A percentile compares a stretch with the other conserved stretches of the same genome.
These are phyloP conservation scores for Nakazawaea wickerhamii DNA, from an alignment of 805 yeast species.

Conservation along the genomic window DNA sequence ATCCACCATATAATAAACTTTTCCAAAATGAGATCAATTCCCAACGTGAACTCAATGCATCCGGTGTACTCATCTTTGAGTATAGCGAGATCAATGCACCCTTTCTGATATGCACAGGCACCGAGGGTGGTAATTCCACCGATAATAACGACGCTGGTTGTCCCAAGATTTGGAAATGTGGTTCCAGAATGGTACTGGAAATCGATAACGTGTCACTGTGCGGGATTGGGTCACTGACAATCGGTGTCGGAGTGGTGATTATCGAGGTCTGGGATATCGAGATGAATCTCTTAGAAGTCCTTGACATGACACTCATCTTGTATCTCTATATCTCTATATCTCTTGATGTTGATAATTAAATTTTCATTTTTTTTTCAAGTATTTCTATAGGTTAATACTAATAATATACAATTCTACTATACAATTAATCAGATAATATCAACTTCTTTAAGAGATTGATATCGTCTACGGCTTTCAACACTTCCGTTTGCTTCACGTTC, in stretches of 20 bases:
- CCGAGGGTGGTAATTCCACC: slow-evolving; percentile 52
- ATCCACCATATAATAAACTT: slow-evolving; percentile 39
- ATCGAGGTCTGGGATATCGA: slow-evolving; percentile 5
- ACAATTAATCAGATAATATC: too few species aligned
- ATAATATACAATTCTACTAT: too few species aligned
- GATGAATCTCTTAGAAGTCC: not conserved
- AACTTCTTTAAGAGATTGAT: slow-evolving; percentile 4
- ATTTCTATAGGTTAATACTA: too few species aligned
- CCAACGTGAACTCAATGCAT: slow-evolving; percentile 23
- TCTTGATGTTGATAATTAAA: too few species aligned
- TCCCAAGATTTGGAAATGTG: slow-evolving; percentile 40
- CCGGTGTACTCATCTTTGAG: slow-evolving; percentile 23
- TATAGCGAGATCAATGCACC: slow-evolving; percentile 48
- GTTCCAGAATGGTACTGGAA: slow-evolving; percentile 10
- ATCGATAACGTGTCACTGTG: not conserved
- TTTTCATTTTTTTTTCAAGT: too few species aligned
- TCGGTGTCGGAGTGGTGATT: not conserved
- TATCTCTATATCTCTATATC: too few species aligned
- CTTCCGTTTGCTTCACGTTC: slow-evolving; percentile 3
- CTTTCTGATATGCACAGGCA: slow-evolving; percentile 44
- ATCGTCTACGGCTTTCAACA: slow-evolving; percentile 7
- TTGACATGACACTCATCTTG: too few species aligned
- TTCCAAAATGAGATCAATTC: slow-evolving; percentile 34
- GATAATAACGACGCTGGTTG: slow-evolving; percentile 43
- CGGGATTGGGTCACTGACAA: not conserved